These are phyloP conservation scores for Aspergillus carbonarius DNA, from an alignment of 2,329 filamentous ascomycete genomes.

Conservation along the genomic window DNA sequence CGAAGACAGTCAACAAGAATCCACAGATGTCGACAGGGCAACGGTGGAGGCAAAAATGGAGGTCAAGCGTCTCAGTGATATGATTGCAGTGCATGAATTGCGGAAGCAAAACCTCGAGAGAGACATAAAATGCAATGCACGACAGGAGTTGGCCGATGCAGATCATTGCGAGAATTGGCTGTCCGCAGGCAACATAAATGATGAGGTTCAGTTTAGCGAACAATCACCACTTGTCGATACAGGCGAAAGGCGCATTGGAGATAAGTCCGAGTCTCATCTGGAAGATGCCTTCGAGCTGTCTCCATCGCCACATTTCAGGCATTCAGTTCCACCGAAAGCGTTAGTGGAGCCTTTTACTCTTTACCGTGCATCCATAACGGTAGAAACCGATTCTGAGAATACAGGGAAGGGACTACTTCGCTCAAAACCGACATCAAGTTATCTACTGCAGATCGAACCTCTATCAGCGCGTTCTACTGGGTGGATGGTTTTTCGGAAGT, in stretches of 20 bases:
- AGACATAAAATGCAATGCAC: background rate
- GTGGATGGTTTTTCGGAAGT: conserved; percentile 95
- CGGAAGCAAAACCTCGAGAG: conserved; percentile 36
- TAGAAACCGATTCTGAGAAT: conserved; percentile 73
- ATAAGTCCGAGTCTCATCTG: background rate
- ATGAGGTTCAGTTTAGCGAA: background rate
- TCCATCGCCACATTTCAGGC: background rate
- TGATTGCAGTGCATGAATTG: conserved; percentile 76
- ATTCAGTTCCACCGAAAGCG: background rate
- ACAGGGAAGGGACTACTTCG: conserved; percentile 69
- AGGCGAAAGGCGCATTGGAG: background rate
- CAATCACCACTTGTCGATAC: background rate
- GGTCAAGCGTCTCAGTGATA: conserved; percentile 75
- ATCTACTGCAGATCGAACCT: conserved; percentile 89
- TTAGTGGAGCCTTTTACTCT: conserved; percentile 57
- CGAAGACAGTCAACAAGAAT: conserved; percentile 11
- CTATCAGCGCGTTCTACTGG: conserved; percentile 73
- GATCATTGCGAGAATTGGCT: background rate
- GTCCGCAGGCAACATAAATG: background rate
- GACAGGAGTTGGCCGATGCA: background rate
- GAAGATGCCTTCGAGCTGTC: background rate
- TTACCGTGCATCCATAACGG: conserved; percentile 76
- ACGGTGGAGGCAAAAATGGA: conserved; percentile 87
- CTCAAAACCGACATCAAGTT: conserved; percentile 77
- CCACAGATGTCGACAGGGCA: conserved; percentile 59